Evolutionary conservation across 1,284 basidiomycete genomes (phyloP).

Genomic region (Cryptococcus deneoformans): DNA sequence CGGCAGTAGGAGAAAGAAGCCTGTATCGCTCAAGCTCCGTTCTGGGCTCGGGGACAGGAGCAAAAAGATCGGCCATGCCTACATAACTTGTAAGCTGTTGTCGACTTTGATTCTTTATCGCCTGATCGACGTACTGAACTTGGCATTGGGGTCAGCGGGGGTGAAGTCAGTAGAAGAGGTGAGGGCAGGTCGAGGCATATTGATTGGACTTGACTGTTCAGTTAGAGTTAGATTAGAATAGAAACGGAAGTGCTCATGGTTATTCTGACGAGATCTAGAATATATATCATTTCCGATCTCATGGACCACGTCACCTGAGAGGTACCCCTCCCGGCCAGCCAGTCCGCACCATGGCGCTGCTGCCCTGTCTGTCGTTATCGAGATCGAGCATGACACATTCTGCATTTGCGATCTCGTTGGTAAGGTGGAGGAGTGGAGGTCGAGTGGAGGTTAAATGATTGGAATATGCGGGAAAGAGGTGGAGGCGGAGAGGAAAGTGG

Average conservation of each 20-base stretch:
- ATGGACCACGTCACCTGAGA: too few relatives aligned
- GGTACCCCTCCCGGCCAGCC: slow-evolving; percentile 15
- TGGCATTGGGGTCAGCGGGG: slow-evolving; percentile 2
- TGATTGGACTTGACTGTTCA: neutral
- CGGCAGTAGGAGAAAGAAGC: slow-evolving; percentile 51
- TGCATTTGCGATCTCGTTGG: too few relatives aligned
- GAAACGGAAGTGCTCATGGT: too few relatives aligned
- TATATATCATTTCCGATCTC: too few relatives aligned
- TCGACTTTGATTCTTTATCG: neutral
- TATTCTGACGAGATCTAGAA: too few relatives aligned
- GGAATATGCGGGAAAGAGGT: too few relatives aligned
- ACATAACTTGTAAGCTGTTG: neutral
- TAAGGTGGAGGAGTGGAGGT: too few relatives aligned
- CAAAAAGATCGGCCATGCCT: slow-evolving; percentile 20
- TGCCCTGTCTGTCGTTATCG: too few relatives aligned
- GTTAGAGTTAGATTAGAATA: neutral
- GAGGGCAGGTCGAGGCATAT: slow-evolving; percentile 3
- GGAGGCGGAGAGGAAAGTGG: too few relatives aligned
- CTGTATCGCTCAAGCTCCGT: slow-evolving; percentile 49
- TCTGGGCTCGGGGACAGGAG: slow-evolving; percentile 12
- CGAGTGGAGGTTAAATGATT: too few relatives aligned
- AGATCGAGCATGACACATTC: too few relatives aligned
- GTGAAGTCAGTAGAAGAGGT: slow-evolving; percentile 5
- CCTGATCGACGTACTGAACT: slow-evolving; percentile 2
- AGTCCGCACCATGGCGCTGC: too few relatives aligned